A percentile compares a stretch with the other conserved stretches of the same genome.
Conservation (phyloP, 2,329 filamentous ascomycete genomes). For the Monilinia aucupariae region DNA sequence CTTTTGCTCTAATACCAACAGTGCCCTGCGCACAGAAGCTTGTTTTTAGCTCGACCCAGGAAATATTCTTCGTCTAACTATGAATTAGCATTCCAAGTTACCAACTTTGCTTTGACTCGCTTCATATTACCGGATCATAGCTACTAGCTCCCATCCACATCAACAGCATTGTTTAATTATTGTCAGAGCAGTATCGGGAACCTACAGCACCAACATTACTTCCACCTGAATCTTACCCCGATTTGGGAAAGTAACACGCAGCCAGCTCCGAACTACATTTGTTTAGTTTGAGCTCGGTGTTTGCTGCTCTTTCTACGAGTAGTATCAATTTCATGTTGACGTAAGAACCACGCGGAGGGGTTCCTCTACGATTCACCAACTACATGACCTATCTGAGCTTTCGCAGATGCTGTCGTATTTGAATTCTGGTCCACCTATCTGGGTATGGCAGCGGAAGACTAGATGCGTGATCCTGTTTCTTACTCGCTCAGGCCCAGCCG, state of each 20-base stretch:
- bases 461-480: background rate
- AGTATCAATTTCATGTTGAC: background rate
- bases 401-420: background rate
- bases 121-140: background rate
- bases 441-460: background rate
- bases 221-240: background rate
- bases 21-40: background rate
- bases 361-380: background rate
- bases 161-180: background rate
- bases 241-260: background rate
- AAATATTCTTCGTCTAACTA: background rate
- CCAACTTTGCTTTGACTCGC: background rate
- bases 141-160: background rate
- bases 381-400: background rate
- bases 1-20: background rate
- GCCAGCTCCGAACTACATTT: background rate
- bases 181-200: slow-evolving; percentile 7
- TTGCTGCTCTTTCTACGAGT: background rate
- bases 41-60: background rate
- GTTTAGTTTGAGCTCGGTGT: slow-evolving; percentile 4
- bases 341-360: background rate
- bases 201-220: slow-evolving; percentile 1
- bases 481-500: background rate
- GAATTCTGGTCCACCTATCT: background rate
- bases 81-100: background rate